Evolutionary conservation across 177 flowering plant genomes (phyloP), one percentile per base, ranked within the genome.

Genomic region (Vitis hybrid): DNA sequence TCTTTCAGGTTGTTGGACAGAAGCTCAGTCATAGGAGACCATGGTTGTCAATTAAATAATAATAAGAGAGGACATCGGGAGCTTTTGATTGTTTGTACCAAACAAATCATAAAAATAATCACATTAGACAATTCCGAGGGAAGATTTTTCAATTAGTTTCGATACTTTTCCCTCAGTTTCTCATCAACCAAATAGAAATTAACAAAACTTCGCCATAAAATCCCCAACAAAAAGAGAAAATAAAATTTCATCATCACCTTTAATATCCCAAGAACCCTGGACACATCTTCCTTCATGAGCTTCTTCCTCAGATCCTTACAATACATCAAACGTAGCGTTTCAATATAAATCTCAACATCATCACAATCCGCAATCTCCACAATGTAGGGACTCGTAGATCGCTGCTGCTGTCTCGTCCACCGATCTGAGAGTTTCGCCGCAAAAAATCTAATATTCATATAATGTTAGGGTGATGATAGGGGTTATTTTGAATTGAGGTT

Each of bases 281-380:
- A 66, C 57, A 95, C 98, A 70, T 93, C 96, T 65, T 93, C 97
- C 60, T 75, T 85, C 92, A 92, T 88, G 3, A 95, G 86, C 87
- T 62, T 86, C 85, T 77, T 89, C 86, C 90, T 85, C 73, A 95
- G 76, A 82, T 95, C 98, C 58, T 84, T 82, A 65, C 96, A 89
- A 62, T 95, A 95, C 97, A 95, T 93, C 80, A 95, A 81, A 68
- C 86, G 81, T 79, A 93, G 73, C 0, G 97, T 82, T 79, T 89
- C 94, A 20, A 95, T 75, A 56, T 93, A 95, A 13, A 88, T 81
- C 72, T 88, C 94, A 19, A 93, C 87, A 70, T 93, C 96, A 57
- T 95, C 97, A 54, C 97, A 90, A 66, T 95, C 98, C 1, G 87
- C 85, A 73, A 93, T 91, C 83, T 95, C 97, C 49, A 89, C 88